Evolutionary conservation across 2,329 filamentous ascomycete species (phyloP).

Genomic region (Epichloe sibirici): DNA sequence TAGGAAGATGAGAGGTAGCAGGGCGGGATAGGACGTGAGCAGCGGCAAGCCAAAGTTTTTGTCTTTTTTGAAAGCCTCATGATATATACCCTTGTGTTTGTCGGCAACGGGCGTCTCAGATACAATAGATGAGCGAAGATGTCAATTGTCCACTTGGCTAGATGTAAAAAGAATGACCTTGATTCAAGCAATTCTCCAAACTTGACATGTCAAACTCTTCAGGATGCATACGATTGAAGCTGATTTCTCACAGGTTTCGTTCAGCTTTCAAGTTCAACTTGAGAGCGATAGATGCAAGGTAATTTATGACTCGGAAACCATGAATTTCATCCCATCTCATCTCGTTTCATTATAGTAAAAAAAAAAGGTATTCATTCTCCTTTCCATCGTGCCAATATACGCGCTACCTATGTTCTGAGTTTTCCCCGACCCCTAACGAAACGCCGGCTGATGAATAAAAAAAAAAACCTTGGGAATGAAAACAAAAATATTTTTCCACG

Average conservation of each 20-base stretch:
- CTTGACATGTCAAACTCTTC: too few species aligned
- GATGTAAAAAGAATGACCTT: background rate
- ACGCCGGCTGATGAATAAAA: conserved; percentile 14
- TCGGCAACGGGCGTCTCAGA: conserved; percentile 5
- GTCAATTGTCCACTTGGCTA: background rate
- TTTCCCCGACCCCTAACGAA: conserved; percentile 14
- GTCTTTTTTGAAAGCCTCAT: conserved; percentile 20
- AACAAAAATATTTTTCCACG: background rate
- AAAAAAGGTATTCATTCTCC: too few species aligned
- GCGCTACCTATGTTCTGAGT: conserved; percentile 23
- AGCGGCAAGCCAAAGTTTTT: background rate
- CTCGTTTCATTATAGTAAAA: background rate
- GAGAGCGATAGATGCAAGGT: too few species aligned
- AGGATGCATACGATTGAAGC: too few species aligned
- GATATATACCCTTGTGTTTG: conserved; percentile 25
- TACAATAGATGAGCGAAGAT: background rate
- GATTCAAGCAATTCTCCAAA: too few species aligned
- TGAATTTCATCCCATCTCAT: too few species aligned
- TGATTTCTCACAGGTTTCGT: too few species aligned
- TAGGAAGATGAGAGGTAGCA: too few species aligned
- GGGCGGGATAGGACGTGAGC: conserved; percentile 1
- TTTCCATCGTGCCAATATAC: conserved; percentile 8
- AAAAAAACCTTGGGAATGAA: too few species aligned
- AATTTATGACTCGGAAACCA: too few species aligned
- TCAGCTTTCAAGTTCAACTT: too few species aligned